A percentile compares a stretch with the other conserved stretches of the same genome.
Evolutionary conservation across 2,329 filamentous ascomycete species (phyloP).

Genomic region (Magnaporthales sp.): DNA sequence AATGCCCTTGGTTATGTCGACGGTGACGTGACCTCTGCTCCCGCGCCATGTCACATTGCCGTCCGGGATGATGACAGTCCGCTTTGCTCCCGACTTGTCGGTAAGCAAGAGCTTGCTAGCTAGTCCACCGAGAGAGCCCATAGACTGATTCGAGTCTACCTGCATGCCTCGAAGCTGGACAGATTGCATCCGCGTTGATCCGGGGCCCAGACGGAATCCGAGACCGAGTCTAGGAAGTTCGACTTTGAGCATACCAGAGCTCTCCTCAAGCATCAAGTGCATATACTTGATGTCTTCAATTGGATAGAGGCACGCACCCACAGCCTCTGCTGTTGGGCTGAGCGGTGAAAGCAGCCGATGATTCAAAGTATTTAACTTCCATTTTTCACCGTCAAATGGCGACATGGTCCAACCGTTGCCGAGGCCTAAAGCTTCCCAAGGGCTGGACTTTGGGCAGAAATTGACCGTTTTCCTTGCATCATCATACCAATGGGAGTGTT

Average conservation of each 20-base stretch:
- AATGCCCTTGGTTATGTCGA: constrained; percentile 14
- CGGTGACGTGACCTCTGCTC: neutral
- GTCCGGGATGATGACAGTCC: constrained; percentile 27
- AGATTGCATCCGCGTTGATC: constrained; percentile 25
- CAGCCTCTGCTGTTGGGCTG: constrained; percentile 22
- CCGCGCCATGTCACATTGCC: constrained; percentile 16
- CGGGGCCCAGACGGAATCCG: constrained; percentile 29
- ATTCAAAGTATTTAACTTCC: constrained; percentile 15
- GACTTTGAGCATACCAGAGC: constrained; percentile 20
- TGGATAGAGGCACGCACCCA: constrained; percentile 23
- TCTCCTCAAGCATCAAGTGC: constrained; percentile 20
- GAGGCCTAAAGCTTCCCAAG: constrained; percentile 16
- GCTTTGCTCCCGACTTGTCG: neutral
- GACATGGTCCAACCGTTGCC: constrained; percentile 16
- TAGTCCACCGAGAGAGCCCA: constrained; percentile 41
- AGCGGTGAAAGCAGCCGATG: constrained; percentile 21
- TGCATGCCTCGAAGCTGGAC: constrained; percentile 40
- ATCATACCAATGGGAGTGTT: constrained; percentile 39
- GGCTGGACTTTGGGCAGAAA: constrained; percentile 17
- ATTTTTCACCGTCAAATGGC: constrained; percentile 3
- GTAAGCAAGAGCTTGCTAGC: constrained; percentile 37
- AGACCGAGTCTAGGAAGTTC: constrained; percentile 38
- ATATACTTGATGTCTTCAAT: constrained; percentile 27
- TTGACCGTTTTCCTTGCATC: constrained; percentile 17
- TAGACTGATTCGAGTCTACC: constrained; percentile 34